Base-by-base conservation (phyloP, 139 green algal genomes). In the Chlamydomonas sp. region DNA sequence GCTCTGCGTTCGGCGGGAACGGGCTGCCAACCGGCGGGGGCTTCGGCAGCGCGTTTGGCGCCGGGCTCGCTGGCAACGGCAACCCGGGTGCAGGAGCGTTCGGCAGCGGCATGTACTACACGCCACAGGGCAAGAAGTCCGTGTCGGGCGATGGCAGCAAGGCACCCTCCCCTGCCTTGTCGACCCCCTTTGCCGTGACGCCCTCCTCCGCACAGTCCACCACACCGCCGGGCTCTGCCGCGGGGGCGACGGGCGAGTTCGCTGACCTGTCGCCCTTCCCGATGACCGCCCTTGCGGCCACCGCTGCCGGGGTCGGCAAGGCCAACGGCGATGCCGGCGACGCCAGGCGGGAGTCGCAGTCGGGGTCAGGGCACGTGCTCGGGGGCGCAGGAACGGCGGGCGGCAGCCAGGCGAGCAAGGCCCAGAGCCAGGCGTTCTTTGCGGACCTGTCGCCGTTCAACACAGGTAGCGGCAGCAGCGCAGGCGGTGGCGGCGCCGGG, bases 371-470 rank as follows among this genome's bases (percentile, higher is more conserved):
- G 57, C 9, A 12, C 72, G n/a, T 5, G 8, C 59, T 31, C 79
- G 79, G 79, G 31, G 31, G 31, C 31, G 31, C 31, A 49, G 31
- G 31, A 49, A 49, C 66, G 66, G 66, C 66, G 66, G 66, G 66
- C 66, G 66, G 10, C 66, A 71, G 31, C 31, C 31, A 49, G 31
- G 31, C 31, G 31, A 49, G 31, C 31, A 49, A 49, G 31, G 31
- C 31, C 31, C 31, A 49, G 31, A 49, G 31, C 31, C 68, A 88
- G 58, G 57, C 64, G n/a, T 64, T 83, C 17, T 89, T 89, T 57
- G 85, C 85, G 4, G 85, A 89, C 78, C 68, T 89, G 68, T 89
- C 85, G 58, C 85, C 85, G 2, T 89, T 89, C 67, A 87, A 87
- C 74, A 73, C 67, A 4, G 67, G 67, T 5, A 15, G 20, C 67